Conservation (phyloP, 257 asterid species). For the Ligustrum vulgare region DNA sequence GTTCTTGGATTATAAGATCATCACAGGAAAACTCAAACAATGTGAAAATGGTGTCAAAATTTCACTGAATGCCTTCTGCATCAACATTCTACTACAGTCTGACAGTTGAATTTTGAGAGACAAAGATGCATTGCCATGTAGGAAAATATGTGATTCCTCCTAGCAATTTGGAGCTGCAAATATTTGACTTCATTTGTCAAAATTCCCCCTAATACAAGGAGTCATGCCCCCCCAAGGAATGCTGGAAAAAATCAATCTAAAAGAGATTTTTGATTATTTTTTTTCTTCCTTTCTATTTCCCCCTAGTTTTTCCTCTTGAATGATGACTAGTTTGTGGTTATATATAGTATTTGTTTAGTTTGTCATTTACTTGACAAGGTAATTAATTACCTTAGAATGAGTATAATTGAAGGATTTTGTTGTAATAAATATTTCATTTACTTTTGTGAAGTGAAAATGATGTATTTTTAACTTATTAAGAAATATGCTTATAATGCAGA, state of each 20-base stretch:
- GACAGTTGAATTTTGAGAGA: neutral
- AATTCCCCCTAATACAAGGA: neutral
- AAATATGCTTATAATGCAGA: neutral
- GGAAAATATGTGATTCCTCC: neutral
- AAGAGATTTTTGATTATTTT: neutral
- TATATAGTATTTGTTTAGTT: constrained; percentile 22
- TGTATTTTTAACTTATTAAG: neutral
- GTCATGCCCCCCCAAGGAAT: neutral
- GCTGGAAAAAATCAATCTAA: neutral
- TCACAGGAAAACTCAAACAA: neutral
- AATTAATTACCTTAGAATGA: constrained; percentile 6
- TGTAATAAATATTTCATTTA: constrained; percentile 4
- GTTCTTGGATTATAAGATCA: constrained; percentile 40
- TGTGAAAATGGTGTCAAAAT: constrained; percentile 11
- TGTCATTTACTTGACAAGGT: constrained; percentile 11
- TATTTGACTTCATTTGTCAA: neutral
- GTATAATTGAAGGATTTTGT: constrained; percentile 9
- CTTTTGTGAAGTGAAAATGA: neutral
- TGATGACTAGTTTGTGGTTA: constrained; percentile 10
- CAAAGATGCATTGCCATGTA: neutral
- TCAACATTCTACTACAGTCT: neutral
- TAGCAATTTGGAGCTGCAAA: neutral
- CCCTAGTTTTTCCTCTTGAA: constrained; percentile 1
- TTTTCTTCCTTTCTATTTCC: neutral
- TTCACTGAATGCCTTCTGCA: neutral